Evolutionary conservation across 2,329 filamentous ascomycete species (phyloP).

Genomic region (Paecilomyces formosus): DNA sequence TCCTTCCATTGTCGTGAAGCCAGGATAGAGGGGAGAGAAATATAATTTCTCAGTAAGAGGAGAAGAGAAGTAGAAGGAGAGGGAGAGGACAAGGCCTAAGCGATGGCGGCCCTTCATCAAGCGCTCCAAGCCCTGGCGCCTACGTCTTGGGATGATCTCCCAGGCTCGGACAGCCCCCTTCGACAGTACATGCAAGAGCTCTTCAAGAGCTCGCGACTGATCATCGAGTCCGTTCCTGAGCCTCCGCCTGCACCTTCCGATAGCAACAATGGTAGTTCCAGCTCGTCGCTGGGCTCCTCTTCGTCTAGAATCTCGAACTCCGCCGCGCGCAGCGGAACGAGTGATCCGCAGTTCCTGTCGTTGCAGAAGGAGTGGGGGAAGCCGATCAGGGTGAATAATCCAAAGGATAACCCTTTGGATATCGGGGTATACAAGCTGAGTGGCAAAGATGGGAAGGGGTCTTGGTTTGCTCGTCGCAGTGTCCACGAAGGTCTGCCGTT

Average conservation of each 20-base stretch:
- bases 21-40: no score
- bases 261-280: not conserved
- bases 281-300: conserved; percentile 27
- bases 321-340: conserved; percentile 40
- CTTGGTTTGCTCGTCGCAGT: conserved; percentile 84
- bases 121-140: conserved; percentile 52
- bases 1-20: not conserved
- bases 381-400: conserved; percentile 54
- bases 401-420: conserved; percentile 66
- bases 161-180: conserved; percentile 41
- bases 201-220: conserved; percentile 60
- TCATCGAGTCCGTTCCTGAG: conserved; percentile 69
- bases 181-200: conserved; percentile 50
- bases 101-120: conserved; percentile 53
- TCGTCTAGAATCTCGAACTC: conserved; percentile 49
- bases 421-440: conserved; percentile 74
- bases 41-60: not conserved
- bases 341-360: conserved; percentile 46
- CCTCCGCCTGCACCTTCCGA: conserved; percentile 29
- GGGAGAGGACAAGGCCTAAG: no score
- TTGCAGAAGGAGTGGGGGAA: conserved; percentile 82
- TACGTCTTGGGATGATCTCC: conserved; percentile 45
- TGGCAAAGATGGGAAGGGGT: conserved; percentile 71
- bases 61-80: not conserved
- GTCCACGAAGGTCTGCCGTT: conserved; percentile 74